Base-by-base conservation (phyloP, 2,329 filamentous ascomycete genomes). In the Penicillium thymicola region DNA sequence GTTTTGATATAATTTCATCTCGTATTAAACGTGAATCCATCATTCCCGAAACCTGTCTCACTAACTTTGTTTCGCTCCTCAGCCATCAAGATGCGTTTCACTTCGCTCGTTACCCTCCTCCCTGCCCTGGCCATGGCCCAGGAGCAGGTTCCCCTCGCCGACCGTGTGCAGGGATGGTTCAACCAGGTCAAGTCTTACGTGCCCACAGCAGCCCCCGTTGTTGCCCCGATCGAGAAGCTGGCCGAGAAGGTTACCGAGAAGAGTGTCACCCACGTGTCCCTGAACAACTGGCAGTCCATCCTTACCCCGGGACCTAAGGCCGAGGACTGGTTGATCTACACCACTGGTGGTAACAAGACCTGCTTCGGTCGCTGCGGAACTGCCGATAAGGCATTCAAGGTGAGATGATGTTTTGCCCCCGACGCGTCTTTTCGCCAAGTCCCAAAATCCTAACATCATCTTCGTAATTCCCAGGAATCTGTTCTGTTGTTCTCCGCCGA, bases 281-380 rank as follows among this genome's bases (percentile, higher is more conserved):
- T 82, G 59, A 75, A 78, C 59, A 87, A 86, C 76, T 85, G 82
- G 80, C 75, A 82, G 65, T 70, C 78, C 47, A 70, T 82, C 48
- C 68, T 88, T 36, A 76, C 70, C 37, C 74, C 76, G 18, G 67
- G 71, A 27, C 61, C 66, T 3, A 56, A 70, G 73, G 58, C 74
- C 70, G 43, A 82, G 78, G 66, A 82, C 78, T 87, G 83, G 83
- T 74, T 85, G 62, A 70, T 88, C 51, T 86, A 79, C 68, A 71
- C 85, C 43, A 86, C 83, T 5, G 85, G 85, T 58, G 85, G 83
- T 43, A 87, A 88, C 75, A 82, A 81, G 71, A 85, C 83, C 37
- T 88, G 85, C 75, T 85, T 80, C 64, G 85, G 84, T 60, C 72
- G 79, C 59, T 88, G 85, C 70, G 78, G 67, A 30, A 75, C 73